Evolutionary conservation across 1,284 basidiomycete species (phyloP).

Genomic region (Ganoderma meredithae): DNA sequence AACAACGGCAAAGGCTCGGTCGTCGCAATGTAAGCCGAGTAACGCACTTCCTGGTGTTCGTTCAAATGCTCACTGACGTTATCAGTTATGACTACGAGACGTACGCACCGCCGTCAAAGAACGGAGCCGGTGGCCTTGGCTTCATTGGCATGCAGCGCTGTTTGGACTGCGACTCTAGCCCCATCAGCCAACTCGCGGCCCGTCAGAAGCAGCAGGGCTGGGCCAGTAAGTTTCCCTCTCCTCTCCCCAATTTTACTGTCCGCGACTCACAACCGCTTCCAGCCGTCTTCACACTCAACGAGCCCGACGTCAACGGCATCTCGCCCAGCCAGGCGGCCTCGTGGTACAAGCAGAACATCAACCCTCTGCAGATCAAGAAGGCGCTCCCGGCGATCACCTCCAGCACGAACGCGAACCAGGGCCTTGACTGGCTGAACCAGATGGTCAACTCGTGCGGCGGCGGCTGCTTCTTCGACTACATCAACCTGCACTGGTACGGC

Average conservation of each 20-base stretch:
- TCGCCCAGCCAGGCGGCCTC: constrained; percentile 4
- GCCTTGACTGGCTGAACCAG: constrained; percentile 11
- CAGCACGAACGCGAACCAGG: constrained; percentile 3
- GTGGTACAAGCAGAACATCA: constrained; percentile 9
- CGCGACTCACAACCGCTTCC: background rate
- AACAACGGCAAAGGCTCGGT: constrained; percentile 9
- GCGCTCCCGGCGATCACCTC: constrained; percentile 8
- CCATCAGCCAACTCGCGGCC: constrained; percentile 9
- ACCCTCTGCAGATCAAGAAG: constrained; percentile 9
- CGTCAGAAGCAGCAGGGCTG: constrained; percentile 10
- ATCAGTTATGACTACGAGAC: constrained; percentile 9
- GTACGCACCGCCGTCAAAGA: constrained; percentile 1
- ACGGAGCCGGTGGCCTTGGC: constrained; percentile 4
- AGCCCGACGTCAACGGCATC: constrained; percentile 9
- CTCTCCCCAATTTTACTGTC: too few species aligned
- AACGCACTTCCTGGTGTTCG: too few species aligned
- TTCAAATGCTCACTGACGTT: background rate
- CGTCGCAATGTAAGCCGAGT: constrained; percentile 5
- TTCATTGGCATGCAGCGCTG: constrained; percentile 14
- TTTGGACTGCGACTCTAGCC: constrained; percentile 9
- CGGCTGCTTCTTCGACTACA: constrained; percentile 6
- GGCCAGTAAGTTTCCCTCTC: background rate
- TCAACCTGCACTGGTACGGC: constrained; percentile 13
- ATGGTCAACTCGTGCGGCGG: constrained; percentile 7
- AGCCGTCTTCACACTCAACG: constrained; percentile 11